Conservation (phyloP, 2,329 filamentous ascomycete genomes). For the Fonsecaea monophora region DNA sequence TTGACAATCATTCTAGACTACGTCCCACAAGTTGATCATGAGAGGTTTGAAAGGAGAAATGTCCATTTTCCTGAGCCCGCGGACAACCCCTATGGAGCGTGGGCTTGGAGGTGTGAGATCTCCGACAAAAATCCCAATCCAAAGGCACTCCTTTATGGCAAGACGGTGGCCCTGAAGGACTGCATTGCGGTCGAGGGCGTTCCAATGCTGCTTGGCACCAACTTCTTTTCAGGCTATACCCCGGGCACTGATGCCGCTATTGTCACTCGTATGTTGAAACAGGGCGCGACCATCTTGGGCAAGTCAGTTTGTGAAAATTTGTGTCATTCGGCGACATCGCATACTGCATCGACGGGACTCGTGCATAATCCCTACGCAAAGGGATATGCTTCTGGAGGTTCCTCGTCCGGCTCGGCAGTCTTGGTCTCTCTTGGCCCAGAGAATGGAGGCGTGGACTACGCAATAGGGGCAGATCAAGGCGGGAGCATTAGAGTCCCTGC, state of each 20-base stretch:
- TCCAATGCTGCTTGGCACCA: slow-evolving; percentile 54
- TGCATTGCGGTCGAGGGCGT: slow-evolving; percentile 56
- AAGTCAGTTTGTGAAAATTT: slow-evolving; percentile 58
- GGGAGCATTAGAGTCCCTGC: slow-evolving; percentile 48
- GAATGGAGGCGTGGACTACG: slow-evolving; percentile 40
- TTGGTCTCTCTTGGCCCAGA: slow-evolving; percentile 50
- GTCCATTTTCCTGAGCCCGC: slow-evolving; percentile 49
- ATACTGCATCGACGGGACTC: slow-evolving; percentile 54
- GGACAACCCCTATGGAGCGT: slow-evolving; percentile 51
- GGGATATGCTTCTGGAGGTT: slow-evolving; percentile 54
- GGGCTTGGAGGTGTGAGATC: slow-evolving; percentile 53
- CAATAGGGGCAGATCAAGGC: slow-evolving; percentile 46
- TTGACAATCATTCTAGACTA: slow-evolving; percentile 50
- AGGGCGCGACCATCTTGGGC: slow-evolving; percentile 53
- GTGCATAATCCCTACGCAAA: slow-evolving; percentile 57
- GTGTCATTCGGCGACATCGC: slow-evolving; percentile 52
- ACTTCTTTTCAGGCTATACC: slow-evolving; percentile 48
- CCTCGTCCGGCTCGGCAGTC: slow-evolving; percentile 52
- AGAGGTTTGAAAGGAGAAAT: slow-evolving; percentile 55
- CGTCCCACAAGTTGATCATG: slow-evolving; percentile 50
- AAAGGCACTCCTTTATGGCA: slow-evolving; percentile 47
- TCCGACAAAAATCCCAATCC: slow-evolving; percentile 32
- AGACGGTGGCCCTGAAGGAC: slow-evolving; percentile 57
- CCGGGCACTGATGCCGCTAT: slow-evolving; percentile 55
- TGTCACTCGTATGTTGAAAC: slow-evolving; percentile 51